Evolutionary conservation across 129 eudicot genomes (phyloP), one percentile per base, ranked within the genome.

Genomic region (Flaveria bidentis): DNA sequence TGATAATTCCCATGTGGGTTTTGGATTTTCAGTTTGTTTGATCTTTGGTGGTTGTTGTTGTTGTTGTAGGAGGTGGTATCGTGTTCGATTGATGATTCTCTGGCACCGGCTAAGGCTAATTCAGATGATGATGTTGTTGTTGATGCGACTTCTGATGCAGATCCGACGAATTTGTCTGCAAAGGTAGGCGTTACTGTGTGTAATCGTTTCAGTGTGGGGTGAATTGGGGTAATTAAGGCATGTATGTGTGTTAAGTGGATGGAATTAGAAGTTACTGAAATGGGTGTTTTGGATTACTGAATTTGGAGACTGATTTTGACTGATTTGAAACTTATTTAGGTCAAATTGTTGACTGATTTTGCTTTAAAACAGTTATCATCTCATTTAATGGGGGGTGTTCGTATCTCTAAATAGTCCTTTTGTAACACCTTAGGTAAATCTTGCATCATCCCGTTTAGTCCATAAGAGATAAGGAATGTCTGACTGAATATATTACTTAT

Each of bases 11-110:
- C 42, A 61, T 61, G 42, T 61, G 42, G 67, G 41, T 25, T 61
- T 13, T 36, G 41, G 41, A 0, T 30, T 30, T 30, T 30, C 4
- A 30, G 36, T 36, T 36, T 36, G 41, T 36, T 36, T 36, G 41
- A 36, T 36, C 41, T 36, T 36, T 36, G 41, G 41, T 36, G 41
- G 41, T 36, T 69, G 46, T 5, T n/a, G 30, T 25, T 78, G 23
- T 69, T 56, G 23, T 64, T 75, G 82, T 47, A 58, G 77, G 77
- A 17, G 23, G 77, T 71, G 17, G 12, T 58, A 8, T 69, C 82
- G 4, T 69, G 45, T 69, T 58, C 76, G 1, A n/a, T 23, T 58
- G 13, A 69, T 49, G 13, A 60, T 61, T 60, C 71, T 71, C 63
- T 61, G 16, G 52, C 39, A 46, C 25, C 64, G 3, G 26, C 46